Percentiles rank a stretch among this genome's conserved stretches.
Conservation (phyloP, 2,329 filamentous ascomycete species). For the Sphaerulina vaccinii region DNA sequence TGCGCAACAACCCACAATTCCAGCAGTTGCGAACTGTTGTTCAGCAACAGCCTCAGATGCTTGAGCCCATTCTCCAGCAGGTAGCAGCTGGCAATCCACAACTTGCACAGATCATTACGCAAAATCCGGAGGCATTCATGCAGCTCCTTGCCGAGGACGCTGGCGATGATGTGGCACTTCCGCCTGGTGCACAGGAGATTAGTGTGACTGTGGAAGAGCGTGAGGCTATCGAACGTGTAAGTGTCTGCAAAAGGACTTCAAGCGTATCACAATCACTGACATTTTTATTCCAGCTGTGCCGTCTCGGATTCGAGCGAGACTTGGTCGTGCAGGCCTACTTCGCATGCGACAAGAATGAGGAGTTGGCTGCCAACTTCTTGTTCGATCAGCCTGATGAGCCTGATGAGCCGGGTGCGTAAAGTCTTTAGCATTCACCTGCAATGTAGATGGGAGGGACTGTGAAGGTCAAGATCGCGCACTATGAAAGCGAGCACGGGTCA, state of each 20-base stretch:
- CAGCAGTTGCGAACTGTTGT: conserved; percentile 96
- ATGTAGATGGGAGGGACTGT: neutral
- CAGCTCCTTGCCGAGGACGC: conserved; percentile 83
- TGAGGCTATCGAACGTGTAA: conserved; percentile 91
- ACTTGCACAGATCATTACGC: conserved; percentile 85
- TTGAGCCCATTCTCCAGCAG: conserved; percentile 95
- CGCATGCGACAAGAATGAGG: conserved; percentile 98
- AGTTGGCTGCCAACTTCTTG: conserved; percentile 94
- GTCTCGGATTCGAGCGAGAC: conserved; percentile 88
- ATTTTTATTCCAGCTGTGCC: conserved; percentile 66
- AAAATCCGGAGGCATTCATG: conserved; percentile 91
- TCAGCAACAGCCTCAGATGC: conserved; percentile 96
- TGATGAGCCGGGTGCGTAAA: conserved; percentile 31
- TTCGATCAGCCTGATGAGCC: conserved; percentile 91
- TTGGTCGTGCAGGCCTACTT: conserved; percentile 98
- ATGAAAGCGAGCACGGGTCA: conserved; percentile 12
- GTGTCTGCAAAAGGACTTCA: conserved; percentile 33
- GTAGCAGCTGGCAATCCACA: conserved; percentile 93
- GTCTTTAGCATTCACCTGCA: neutral
- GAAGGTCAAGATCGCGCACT: neutral
- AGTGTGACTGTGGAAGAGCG: conserved; percentile 93
- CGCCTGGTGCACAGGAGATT: conserved; percentile 85
- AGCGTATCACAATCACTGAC: neutral
- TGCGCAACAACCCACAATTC: conserved; percentile 94
- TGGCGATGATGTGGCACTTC: conserved; percentile 76